Base-by-base conservation (phyloP, 2,329 filamentous ascomycete genomes). In the Pseudocercospora fuligena region DNA sequence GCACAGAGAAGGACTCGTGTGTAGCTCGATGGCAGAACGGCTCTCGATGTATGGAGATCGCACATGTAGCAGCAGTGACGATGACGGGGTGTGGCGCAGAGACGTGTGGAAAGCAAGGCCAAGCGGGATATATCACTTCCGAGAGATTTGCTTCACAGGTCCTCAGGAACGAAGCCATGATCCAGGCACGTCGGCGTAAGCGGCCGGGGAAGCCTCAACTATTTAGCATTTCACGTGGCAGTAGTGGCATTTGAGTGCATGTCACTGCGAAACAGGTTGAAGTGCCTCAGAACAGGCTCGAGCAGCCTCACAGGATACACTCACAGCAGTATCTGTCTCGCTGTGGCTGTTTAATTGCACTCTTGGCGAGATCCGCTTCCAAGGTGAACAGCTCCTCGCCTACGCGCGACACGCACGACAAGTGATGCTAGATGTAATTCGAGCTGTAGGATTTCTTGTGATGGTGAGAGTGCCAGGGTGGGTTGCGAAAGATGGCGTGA, bases 181-280 rank as follows among this genome's bases (percentile, higher is more conserved):
- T 53, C 49, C 49, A 53, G 49, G 49, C 49, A 53, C 49, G 23
- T 53, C 49, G 11, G 23, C 23, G 14, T 19, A 25, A 16, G 23
- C 14, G 19, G 49, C 19, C 14, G 19, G 23, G 23, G 23, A 23
- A 23, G 49, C 49, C 21, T 53, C 49, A 53, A 27, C 21, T 16
- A 27, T 53, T 54, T 54, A 27, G 27, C 51, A 29, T 56, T 56
- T 27, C 25, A 56, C 51, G 14, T 56, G 23, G 23, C 21, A 54
- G 51, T n/a, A 16, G 51, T 25, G 23, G 11, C n/a, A 47, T 47
- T 33, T 33, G 31, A 9, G 12, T 25, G n/a, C 47, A 51, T 51
- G 47, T 51, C 47, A 51, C 47, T 12, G 16, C 47, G 47, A 51
- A 51, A 51, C 47, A 51, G 47, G 47, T 23, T 51, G 47, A 21